Evolutionary conservation across 1,284 basidiomycete genomes (phyloP).

Genomic region (Singerocomus rubriflavus): DNA sequence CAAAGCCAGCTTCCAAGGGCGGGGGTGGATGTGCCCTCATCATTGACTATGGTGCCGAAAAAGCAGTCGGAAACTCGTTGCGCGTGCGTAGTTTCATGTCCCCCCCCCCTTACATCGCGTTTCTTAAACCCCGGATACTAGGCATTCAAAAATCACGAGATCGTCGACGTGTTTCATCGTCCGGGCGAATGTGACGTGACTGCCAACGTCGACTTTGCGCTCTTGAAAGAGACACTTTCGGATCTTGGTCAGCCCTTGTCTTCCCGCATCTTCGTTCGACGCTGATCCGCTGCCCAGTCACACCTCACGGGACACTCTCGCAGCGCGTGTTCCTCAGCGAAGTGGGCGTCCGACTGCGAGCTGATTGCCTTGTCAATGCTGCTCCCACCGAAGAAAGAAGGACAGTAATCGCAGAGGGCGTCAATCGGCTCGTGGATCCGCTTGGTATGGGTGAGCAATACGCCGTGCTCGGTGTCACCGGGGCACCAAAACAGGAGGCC

Average conservation of each 20-base stretch:
- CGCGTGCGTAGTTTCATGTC: too few relatives aligned
- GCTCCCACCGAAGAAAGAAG: slow-evolving; percentile 49
- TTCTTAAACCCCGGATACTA: slow-evolving; percentile 30
- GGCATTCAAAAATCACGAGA: slow-evolving; percentile 88
- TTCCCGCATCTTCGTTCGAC: neutral
- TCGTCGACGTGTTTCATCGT: slow-evolving; percentile 81
- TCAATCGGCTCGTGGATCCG: slow-evolving; percentile 55
- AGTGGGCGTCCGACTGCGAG: slow-evolving; percentile 66
- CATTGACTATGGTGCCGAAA: slow-evolving; percentile 87
- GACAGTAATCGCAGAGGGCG: slow-evolving; percentile 47
- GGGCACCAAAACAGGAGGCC: slow-evolving; percentile 12
- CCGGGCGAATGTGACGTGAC: slow-evolving; percentile 93
- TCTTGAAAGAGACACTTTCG: slow-evolving; percentile 74
- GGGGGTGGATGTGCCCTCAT: slow-evolving; percentile 77
- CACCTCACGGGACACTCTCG: slow-evolving; percentile 60
- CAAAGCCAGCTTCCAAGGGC: neutral
- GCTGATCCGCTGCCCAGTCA: slow-evolving; percentile 28
- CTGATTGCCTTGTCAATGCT: slow-evolving; percentile 48
- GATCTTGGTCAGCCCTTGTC: slow-evolving; percentile 50
- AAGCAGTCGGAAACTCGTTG: slow-evolving; percentile 74
- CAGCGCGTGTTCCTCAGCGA: slow-evolving; percentile 71
- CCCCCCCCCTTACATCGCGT: neutral
- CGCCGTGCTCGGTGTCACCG: slow-evolving; percentile 54
- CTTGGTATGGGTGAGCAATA: slow-evolving; percentile 69
- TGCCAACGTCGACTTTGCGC: slow-evolving; percentile 93